Base-by-base conservation (phyloP, 2,329 filamentous ascomycete species). In the Fusarium sarcochroum region DNA sequence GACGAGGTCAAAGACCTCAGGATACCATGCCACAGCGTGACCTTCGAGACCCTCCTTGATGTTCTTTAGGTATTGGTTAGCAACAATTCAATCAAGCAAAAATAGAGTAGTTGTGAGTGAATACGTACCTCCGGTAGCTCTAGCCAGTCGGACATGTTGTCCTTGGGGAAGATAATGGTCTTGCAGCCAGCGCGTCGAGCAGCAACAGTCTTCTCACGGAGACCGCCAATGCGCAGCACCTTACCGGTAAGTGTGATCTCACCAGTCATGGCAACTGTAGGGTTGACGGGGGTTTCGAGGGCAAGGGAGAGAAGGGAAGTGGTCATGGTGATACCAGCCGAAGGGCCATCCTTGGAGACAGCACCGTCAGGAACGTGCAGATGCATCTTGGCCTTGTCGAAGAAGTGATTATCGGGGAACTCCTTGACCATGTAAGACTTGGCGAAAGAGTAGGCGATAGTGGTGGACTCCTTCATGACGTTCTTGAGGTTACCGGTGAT, bases 321-420 rank as follows among this genome's bases (percentile, higher is more conserved):
- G n/a, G 96, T 92, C 96, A 99, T 99, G 8, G 96, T 99, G 76
- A 99, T 96, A 77, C 96, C 96, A 20, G 96, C 96, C 47, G 91
- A 94, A 6, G 93, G 93, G 1, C 92, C 96, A 77, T 99, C 96
- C 82, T 99, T 99, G 72, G 92, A 93, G 57, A 98, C 94, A 10
- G 96, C 96, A 7, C 96, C 96, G 78, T 99, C 96, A 0, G 96
- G 96, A 61, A 97, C 97, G 83, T 99, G 96, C 70, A 99, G 85
- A 80, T 99, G 96, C 77, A 99, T 88, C 81, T 92, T 93, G 11
- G 95, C 96, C 82, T 96, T 94, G 77, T 98, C 93, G 75, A 99
- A 97, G 85, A 98, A 99, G 78, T 90, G 89, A 80, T 99, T 99
- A 60, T 93, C 90, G 1, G 94, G 90, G 82, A 94, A 99, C 40